Base-by-base conservation (phyloP, 2,329 filamentous ascomycete species). In the Sordariomycetes sp. region DNA sequence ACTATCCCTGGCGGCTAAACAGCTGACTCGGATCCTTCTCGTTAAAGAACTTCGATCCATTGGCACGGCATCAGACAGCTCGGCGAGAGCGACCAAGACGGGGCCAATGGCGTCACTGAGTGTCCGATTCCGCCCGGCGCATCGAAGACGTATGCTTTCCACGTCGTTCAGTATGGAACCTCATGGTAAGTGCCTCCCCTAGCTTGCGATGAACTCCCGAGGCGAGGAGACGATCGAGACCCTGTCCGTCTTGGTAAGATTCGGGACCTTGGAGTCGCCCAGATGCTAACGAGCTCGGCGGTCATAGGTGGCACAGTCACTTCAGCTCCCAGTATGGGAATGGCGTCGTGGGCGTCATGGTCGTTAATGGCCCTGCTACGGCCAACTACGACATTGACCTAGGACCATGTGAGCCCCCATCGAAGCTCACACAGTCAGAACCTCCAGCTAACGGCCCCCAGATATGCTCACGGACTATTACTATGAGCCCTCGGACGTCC, bases 341-440 rank as follows among this genome's bases (percentile, higher is more conserved):
- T 48, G 86, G 86, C 22, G 67, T 87, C 0, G 65, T 79, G 11
- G 86, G 86, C 0, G 79, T 80, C 1, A 79, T 88, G 5, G 72
- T 87, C 1, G 74, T 87, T 59, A 73, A 86, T 59, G 85, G 84
- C 0, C 81, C 81, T 0, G 61, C 63, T 22, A 62, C 62, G 20
- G 62, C 61, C 35, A 62, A 64, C 54, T 86, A 86, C 62, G 86
- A 89, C 60, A 68, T 82, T 34, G 86, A 89, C 61, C 63, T 88
- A 1, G 85, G 85, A 0, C 53, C 57, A 10, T 57, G 55, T 57
- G 51, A 57, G 55, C 40, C 16, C 3, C 48, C 48, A n/a, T 12
- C n/a, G 11, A 51, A 14, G 20, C 14, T 51, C 8, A 4, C 20
- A n/a, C 48, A 4, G 48, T 43, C 18, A 43, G 14, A 3, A 43